Evolutionary conservation across 805 yeast species (phyloP).

Genomic region (Candida fluviatilis): DNA sequence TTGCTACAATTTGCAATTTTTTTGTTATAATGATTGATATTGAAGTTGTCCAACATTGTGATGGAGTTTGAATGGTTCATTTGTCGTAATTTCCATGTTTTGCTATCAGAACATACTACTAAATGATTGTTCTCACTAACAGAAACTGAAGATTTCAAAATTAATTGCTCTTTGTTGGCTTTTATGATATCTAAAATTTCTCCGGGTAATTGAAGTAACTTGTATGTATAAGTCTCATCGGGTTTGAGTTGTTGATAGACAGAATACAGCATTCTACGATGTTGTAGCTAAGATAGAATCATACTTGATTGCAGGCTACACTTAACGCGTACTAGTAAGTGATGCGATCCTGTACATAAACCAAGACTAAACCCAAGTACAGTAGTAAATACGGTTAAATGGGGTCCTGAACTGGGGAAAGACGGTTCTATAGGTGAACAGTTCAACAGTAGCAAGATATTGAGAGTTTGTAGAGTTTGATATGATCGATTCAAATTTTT

Average conservation of each 20-base stretch:
- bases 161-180: slow-evolving; percentile 22
- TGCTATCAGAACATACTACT: slow-evolving; percentile 54
- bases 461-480: too few species aligned
- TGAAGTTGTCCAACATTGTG: slow-evolving; percentile 41
- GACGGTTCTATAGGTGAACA: too few species aligned
- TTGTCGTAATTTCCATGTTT: slow-evolving; percentile 66
- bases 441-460: too few species aligned
- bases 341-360: neutral
- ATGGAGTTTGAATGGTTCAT: slow-evolving; percentile 86
- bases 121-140: slow-evolving; percentile 32
- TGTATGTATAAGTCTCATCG: slow-evolving; percentile 28
- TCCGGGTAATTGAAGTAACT: slow-evolving; percentile 50
- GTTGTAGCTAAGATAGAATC: neutral
- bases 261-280: slow-evolving; percentile 5
- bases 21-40: slow-evolving; percentile 5
- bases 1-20: neutral
- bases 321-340: too few species aligned
- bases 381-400: too few species aligned
- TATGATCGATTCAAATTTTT: too few species aligned
- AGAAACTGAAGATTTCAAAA: slow-evolving; percentile 29
- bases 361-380: too few species aligned
- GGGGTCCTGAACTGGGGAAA: too few species aligned
- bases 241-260: slow-evolving; percentile 12
- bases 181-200: slow-evolving; percentile 40
- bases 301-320: too few species aligned